Conservation (phyloP, 345 rosid species). For the Euphorbia lathyris region DNA sequence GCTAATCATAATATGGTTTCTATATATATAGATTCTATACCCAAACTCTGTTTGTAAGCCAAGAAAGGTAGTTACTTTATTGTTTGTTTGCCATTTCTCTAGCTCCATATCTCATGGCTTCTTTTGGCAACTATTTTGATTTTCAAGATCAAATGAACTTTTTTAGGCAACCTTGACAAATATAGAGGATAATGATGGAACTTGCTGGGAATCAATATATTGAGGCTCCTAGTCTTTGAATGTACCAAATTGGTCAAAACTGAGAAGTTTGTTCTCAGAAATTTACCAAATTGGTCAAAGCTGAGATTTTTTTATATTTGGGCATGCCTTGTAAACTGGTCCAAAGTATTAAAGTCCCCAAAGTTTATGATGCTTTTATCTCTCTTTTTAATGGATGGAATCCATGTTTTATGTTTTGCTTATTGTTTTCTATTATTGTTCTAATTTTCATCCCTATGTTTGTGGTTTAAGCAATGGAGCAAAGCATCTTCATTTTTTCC, state of each 20-base stretch:
- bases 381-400: not conserved
- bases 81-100: not conserved
- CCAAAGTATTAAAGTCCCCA: not conserved
- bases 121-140: no score
- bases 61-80: slow-evolving; percentile 5
- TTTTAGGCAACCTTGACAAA: not conserved
- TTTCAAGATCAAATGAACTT: no score
- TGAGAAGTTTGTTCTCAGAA: not conserved
- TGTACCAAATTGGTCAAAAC: not conserved
- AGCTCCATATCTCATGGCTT: no score
- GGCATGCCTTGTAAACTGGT: slow-evolving; percentile 2
- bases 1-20: not conserved
- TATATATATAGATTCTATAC: not conserved
- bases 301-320: not conserved
- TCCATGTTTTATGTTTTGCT: not conserved
- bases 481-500: not conserved
- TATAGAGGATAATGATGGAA: not conserved
- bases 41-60: not conserved
- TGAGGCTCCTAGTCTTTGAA: no score
- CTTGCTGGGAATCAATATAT: not conserved
- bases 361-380: slow-evolving; percentile 1
- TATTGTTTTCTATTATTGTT: not conserved
- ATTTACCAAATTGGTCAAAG: not conserved
- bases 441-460: not conserved
- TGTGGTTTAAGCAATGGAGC: not conserved